A percentile compares a stretch with the other conserved stretches of the same genome.
These are phyloP conservation scores for Penicillium fimorum DNA, from an alignment of 495 filamentous ascomycete species.

Conservation along the genomic window DNA sequence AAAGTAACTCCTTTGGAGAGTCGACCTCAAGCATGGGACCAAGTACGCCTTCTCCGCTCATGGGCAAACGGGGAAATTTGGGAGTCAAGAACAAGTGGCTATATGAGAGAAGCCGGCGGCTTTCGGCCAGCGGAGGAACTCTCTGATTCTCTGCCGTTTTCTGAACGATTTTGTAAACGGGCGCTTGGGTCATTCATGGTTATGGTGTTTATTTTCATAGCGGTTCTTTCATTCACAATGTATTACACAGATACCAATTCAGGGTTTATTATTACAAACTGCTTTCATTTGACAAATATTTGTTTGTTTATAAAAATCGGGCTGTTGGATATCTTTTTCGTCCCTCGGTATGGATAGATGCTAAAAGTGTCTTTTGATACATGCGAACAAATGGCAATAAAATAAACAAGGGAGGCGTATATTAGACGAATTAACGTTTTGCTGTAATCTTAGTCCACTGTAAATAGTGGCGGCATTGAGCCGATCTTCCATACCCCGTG, in stretches of 20 bases:
- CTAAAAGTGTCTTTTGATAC: neutral
- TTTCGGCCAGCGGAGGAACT: constrained; percentile 44
- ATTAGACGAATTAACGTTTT: neutral
- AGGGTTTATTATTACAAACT: neutral
- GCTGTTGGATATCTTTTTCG: neutral
- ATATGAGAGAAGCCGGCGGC: constrained; percentile 66
- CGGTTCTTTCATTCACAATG: constrained; percentile 10
- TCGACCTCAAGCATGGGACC: constrained; percentile 44
- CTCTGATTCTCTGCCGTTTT: constrained; percentile 22
- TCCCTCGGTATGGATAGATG: neutral
- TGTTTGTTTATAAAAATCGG: neutral
- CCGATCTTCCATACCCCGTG: constrained; percentile 11
- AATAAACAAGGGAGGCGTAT: too few relatives aligned
- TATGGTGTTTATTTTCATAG: constrained; percentile 9
- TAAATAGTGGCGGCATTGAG: neutral
- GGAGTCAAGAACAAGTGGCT: constrained; percentile 87
- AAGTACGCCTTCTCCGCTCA: constrained; percentile 61
- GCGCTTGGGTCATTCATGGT: constrained; percentile 12
- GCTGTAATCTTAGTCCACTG: neutral
- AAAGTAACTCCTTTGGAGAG: constrained; percentile 52
- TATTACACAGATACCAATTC: constrained; percentile 12
- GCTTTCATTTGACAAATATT: neutral
- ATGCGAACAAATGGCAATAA: neutral
- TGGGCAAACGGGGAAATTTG: constrained; percentile 65
- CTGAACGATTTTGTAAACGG: neutral